Evolutionary conservation across 371 early-diverging fungal species (phyloP), one percentile per base, ranked within the genome.

Genomic region (Dinochytrium kinnereticum): DNA sequence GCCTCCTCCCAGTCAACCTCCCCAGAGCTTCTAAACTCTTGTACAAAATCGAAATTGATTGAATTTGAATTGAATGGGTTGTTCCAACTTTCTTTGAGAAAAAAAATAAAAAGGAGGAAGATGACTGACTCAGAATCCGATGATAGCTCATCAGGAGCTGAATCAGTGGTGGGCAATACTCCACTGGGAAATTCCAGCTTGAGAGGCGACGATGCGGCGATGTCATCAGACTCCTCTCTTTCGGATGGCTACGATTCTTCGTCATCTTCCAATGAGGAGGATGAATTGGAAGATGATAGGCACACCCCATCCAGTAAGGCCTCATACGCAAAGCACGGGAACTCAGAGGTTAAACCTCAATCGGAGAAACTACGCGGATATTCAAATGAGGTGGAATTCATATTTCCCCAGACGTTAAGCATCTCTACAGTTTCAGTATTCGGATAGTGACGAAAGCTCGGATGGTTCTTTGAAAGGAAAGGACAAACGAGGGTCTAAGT

Each of bases 201-300:
- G 19, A 44, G 19, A 44, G 13, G 13, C 44, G 44, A 44, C 7
- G 44, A 7, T 24, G 26, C 24, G 5, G 55, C 61, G 34, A 10
- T 19, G 36, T 66, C 66, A 40, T 66, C 66, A 5, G 13, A 5
- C 5, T 38, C 21, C n/a, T 37, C 53, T 17, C 15, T n/a, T 13
- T 69, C 57, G 7, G 61, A 37, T 34, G 61, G 61, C 7, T 61
- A 61, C 24, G 28, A 17, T 19, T 51, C 39, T 17, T 69, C 70
- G 28, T 66, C 66, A 39, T 66, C 66, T 13, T 66, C 66, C 30
- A 37, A 59, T 24, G 59, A 53, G 7, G 49, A 40, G 49, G 65
- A 69, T 31, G 70, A 70, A 64, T n/a, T 37, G 15, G 74, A 55
- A 2, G 70, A 70, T 70, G 31, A 31, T 34, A 44, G 65, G 61